Conservation (phyloP, 148 eudicot genomes). For the Rhododendron mucronatum region DNA sequence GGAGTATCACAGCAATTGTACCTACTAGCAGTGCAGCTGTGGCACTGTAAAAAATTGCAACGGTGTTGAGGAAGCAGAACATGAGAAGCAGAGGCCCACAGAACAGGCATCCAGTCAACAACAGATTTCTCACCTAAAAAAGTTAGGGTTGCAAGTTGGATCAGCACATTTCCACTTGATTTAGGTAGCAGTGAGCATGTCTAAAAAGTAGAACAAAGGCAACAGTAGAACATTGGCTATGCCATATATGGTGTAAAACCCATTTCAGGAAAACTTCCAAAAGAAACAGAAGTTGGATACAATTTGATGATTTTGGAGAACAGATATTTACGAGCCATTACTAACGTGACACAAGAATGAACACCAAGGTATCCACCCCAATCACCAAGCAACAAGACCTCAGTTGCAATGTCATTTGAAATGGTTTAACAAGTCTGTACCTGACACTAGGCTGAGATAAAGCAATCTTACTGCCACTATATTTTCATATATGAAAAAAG, state of each 20-base stretch:
- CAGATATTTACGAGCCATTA: neutral
- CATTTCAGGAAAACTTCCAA: neutral
- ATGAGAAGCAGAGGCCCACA: constrained; percentile 25
- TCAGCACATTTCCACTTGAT: constrained; percentile 8
- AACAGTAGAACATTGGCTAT: neutral
- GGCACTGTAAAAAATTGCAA: constrained; percentile 29
- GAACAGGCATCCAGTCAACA: constrained; percentile 33
- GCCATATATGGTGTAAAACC: neutral
- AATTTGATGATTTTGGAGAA: neutral
- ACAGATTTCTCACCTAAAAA: constrained; percentile 21
- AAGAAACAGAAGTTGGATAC: neutral
- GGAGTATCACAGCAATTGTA: constrained; percentile 30
- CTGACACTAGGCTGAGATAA: neutral
- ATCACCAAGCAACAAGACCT: neutral
- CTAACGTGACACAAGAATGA: neutral
- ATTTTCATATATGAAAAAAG: neutral
- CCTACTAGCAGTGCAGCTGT: constrained; percentile 35
- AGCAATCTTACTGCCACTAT: neutral
- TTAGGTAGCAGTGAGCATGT: neutral
- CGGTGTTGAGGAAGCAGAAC: no score
- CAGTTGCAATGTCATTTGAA: neutral
- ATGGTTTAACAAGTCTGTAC: neutral
- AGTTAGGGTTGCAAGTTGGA: neutral
- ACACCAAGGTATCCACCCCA: neutral
- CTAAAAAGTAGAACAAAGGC: neutral